These are phyloP conservation scores for Citrullus amarus DNA, from an alignment of 306 rosid species.

Conservation along the genomic window DNA sequence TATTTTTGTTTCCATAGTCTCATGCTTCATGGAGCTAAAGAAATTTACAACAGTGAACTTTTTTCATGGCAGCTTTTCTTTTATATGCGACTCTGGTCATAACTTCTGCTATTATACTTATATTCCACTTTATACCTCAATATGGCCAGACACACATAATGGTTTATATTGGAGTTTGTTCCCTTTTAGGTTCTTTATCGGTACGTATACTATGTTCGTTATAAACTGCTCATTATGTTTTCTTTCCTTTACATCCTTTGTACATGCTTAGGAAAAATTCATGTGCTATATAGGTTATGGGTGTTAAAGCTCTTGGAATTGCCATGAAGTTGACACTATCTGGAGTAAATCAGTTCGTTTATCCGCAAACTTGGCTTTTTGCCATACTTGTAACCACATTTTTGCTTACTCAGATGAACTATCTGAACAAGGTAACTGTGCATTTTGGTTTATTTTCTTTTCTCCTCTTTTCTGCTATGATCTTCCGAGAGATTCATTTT, in stretches of 20 bases:
- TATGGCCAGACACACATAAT: conserved; percentile 78
- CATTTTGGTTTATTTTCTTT: not conserved
- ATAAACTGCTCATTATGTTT: not conserved
- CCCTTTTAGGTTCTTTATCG: conserved; percentile 69
- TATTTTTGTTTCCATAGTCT: not conserved
- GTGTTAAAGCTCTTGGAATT: conserved; percentile 80
- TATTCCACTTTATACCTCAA: conserved; percentile 52
- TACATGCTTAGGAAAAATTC: not conserved
- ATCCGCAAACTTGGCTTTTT: conserved; percentile 65
- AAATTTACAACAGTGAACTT: not conserved
- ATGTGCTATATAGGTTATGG: conserved; percentile 48
- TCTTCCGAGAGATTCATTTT: not conserved
- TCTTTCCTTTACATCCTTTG: not conserved
- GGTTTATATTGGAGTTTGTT: conserved; percentile 78
- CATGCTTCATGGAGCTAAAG: not conserved
- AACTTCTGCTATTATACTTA: conserved; percentile 43
- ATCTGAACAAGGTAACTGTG: conserved; percentile 51
- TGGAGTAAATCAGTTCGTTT: conserved; percentile 57
- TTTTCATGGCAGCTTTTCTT: conserved; percentile 52
- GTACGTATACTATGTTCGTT: conserved; percentile 24
- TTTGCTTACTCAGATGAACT: conserved; percentile 70
- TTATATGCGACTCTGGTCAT: conserved; percentile 52
- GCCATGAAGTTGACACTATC: conserved; percentile 61
- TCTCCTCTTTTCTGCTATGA: not conserved
- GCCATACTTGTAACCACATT: conserved; percentile 42